Percentiles rank a stretch among this genome's conserved stretches.
Conservation (phyloP, 306 rosid genomes). For the Glycine tomentella region DNA sequence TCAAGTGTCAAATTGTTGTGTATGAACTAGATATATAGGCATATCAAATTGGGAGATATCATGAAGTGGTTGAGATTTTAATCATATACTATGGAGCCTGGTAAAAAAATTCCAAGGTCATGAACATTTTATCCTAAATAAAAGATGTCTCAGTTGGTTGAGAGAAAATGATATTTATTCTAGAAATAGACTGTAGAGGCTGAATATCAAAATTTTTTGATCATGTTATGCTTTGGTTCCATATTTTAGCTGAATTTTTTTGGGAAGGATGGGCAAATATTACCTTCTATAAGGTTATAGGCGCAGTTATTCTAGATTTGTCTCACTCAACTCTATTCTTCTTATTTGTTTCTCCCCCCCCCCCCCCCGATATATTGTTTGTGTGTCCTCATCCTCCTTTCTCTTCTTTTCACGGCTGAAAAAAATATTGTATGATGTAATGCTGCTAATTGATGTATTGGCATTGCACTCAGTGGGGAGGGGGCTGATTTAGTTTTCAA, state of each 20-base stretch:
- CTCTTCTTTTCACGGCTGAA: slow-evolving; percentile 13
- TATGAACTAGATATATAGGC: too few species aligned
- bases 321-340: slow-evolving; percentile 14
- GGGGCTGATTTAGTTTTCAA: too few species aligned
- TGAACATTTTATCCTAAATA: too few species aligned
- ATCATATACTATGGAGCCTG: too few species aligned
- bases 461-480: neutral
- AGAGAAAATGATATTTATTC: too few species aligned
- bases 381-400: too few species aligned
- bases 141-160: too few species aligned
- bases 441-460: slow-evolving; percentile 13
- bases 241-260: slow-evolving; percentile 31
- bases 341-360: slow-evolving; percentile 7
- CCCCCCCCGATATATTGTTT: neutral
- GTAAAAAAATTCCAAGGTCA: too few species aligned
- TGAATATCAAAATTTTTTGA: slow-evolving; percentile 27
- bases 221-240: slow-evolving; percentile 39
- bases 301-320: slow-evolving; percentile 37
- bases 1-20: too few species aligned
- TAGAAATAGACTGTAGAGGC: slow-evolving; percentile 32
- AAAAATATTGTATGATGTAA: slow-evolving; percentile 7
- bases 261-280: slow-evolving; percentile 13
- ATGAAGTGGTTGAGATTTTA: too few species aligned
- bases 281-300: slow-evolving; percentile 29
- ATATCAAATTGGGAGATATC: too few species aligned